Conservation (phyloP, 441 rosid genomes). For the Euphorbia schlechtendalii region DNA sequence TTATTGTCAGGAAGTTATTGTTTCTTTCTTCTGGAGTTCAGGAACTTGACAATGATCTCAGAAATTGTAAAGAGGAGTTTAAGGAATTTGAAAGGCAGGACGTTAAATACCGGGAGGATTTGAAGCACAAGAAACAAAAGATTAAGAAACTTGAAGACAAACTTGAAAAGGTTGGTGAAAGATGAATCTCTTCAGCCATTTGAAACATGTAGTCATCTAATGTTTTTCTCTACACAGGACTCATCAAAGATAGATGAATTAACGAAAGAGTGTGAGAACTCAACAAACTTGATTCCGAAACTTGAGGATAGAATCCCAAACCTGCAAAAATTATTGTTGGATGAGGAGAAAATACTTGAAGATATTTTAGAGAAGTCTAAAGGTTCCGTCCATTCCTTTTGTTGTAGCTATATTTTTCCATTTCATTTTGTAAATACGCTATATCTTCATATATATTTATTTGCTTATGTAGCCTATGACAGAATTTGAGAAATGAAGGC, state of each 20-base stretch:
- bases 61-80: constrained; percentile 72
- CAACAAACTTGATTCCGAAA: constrained; percentile 57
- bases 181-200: constrained; percentile 17
- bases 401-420: background rate
- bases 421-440: too few relatives aligned
- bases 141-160: constrained; percentile 90
- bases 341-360: constrained; percentile 71
- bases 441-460: too few relatives aligned
- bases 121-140: constrained; percentile 92
- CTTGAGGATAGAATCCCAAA: constrained; percentile 74
- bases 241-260: constrained; percentile 52
- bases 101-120: constrained; percentile 81
- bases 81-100: constrained; percentile 97
- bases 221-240: constrained; percentile 43
- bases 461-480: too few relatives aligned
- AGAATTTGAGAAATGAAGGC: too few relatives aligned
- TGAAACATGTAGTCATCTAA: constrained; percentile 1
- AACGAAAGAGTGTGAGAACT: constrained; percentile 61
- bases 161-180: constrained; percentile 56
- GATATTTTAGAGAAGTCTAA: constrained; percentile 66
- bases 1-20: background rate
- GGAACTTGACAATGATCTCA: constrained; percentile 70
- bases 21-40: constrained; percentile 25
- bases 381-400: constrained; percentile 37
- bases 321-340: constrained; percentile 52